Evolutionary conservation across 1,284 basidiomycete genomes (phyloP), one percentile per base, ranked within the genome.

Genomic region (Ustilago trichophora): DNA sequence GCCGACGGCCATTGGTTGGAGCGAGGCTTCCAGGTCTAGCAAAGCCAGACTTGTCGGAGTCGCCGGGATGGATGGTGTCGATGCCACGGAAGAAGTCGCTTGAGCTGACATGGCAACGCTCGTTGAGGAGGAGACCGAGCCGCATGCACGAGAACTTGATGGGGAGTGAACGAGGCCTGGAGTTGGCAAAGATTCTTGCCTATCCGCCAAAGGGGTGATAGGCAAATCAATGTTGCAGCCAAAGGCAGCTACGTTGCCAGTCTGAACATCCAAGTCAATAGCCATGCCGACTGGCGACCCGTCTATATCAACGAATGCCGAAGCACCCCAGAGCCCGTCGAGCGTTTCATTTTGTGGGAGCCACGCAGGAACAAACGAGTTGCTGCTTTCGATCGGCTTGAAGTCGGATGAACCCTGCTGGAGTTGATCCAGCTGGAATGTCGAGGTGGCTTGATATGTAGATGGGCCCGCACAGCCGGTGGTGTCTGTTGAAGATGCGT

Each of bases 141-240:
- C 48, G 34, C 25, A 26, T 1, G 44, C 33, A 4, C 27, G 31
- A 3, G 33, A 15, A 22, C 40, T 43, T 4, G 49, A 19, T 13
- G 56, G 48, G 6, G 56, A 59, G 21, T 59, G 38, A 3, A 36
- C 19, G 21, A 59, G 43, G 11, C 43, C 38, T 13, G 49, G 56
- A 12, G 49, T 59, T 4, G 44, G 32, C 13, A 59, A 21, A 6
- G 38, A 36, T 15, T 59, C 49, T 21, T 52, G 44, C 21, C 13
- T 42, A 21, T 35, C 40, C 18, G 15, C 13, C 40, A 29, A 31
- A 6, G 46, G 35, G 0, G 43, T 36, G 21, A 42, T 18, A 0
- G 43, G 33, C 7, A 34, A 42, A 5, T 42, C 40, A n/a, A n/a
- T n/a, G n/a, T n/a, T n/a, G n/a, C 43, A 40, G 4, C 11, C 26